phyloP scores from a whole-genome alignment of 1,284 basidiomycete species.

The Schizophyllum commune region DNA sequence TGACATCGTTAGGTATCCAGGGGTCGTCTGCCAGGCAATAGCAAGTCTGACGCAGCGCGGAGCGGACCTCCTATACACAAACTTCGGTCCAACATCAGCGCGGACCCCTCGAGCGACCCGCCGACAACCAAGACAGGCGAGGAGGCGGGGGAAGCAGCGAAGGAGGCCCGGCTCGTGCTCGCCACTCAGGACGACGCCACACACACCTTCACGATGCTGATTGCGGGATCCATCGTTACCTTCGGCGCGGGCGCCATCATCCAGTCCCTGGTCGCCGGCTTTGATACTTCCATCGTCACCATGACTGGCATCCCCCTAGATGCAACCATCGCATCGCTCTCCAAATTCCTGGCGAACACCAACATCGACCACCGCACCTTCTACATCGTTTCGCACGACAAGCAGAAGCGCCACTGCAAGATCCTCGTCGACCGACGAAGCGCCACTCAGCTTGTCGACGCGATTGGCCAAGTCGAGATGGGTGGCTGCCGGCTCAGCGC shows the following conservation, averaged over 20 bases:
- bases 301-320: conserved; percentile 12
- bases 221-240: conserved; percentile 15
- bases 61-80: no score
- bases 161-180: neutral
- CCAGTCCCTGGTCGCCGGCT: conserved; percentile 14
- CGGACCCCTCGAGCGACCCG: no score
- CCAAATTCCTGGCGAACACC: conserved; percentile 13
- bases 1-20: no score
- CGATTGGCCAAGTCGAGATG: conserved; percentile 6
- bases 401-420: neutral
- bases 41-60: no score
- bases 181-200: conserved; percentile 12
- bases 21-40: no score
- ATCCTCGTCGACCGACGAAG: conserved; percentile 11
- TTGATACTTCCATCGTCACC: conserved; percentile 13
- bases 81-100: no score
- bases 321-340: conserved; percentile 11
- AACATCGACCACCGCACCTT: conserved; percentile 12
- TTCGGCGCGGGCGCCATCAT: conserved; percentile 16
- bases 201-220: conserved; percentile 11
- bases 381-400: conserved; percentile 3
- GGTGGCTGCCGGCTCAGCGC: neutral
- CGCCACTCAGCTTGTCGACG: conserved; percentile 6
- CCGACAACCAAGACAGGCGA: no score
- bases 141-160: neutral